Conservation (phyloP, 257 asterid genomes). For the Mitragyna speciosa region DNA sequence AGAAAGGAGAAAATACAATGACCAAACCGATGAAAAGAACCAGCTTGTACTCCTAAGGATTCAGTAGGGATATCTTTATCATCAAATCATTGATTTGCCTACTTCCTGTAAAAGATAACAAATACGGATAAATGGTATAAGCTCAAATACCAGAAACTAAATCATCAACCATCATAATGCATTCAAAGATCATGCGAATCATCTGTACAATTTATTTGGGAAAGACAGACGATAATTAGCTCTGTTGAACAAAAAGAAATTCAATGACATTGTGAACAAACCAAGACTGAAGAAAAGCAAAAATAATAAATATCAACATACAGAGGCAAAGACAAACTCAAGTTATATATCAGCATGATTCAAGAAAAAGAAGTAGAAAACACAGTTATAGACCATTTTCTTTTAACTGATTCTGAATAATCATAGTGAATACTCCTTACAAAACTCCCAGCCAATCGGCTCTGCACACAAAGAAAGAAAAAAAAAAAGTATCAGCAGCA, state of each 20-base stretch:
- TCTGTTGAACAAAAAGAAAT: not conserved
- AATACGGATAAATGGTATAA: not conserved
- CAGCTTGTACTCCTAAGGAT: conserved; percentile 14
- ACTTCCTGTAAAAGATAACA: conserved; percentile 16
- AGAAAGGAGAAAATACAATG: not conserved
- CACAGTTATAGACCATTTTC: too few species aligned
- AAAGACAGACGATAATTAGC: not conserved
- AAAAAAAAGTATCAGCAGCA: too few species aligned
- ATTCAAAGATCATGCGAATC: too few species aligned
- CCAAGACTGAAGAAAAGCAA: not conserved
- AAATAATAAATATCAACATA: not conserved
- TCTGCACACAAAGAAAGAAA: too few species aligned
- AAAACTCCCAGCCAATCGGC: too few species aligned
- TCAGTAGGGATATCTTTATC: conserved; percentile 20
- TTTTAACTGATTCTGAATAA: too few species aligned
- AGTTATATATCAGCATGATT: too few species aligned
- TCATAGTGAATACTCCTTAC: too few species aligned
- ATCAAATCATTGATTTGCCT: conserved; percentile 22
- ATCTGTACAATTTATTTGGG: too few species aligned
- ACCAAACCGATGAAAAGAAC: conserved; percentile 21
- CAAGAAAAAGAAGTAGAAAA: too few species aligned
- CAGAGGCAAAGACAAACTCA: too few species aligned
- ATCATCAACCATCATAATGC: too few species aligned
- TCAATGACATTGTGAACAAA: not conserved
- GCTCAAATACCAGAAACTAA: not conserved